Evolutionary conservation across 305 asterid species (phyloP), one percentile per base, ranked within the genome.

Genomic region (Solanum hybrid): DNA sequence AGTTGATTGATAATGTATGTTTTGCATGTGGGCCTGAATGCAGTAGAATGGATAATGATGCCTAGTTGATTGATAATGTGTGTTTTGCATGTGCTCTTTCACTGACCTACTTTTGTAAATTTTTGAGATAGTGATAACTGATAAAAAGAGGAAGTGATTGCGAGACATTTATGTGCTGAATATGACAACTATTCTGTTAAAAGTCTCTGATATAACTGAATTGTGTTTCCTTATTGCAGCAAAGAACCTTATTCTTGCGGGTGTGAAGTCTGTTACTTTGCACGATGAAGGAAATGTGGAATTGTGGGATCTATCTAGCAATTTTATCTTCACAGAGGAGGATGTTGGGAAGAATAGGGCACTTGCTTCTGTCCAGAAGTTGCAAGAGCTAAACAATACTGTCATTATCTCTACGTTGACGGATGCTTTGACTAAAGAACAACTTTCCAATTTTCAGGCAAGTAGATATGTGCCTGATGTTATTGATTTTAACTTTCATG

Each of bases 291-390:
- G 93, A n/a, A 90, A 75, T 51, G 95, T 94, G 89, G 95, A 94
- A 90, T 69, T 94, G 36, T 94, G 96, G 96, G 96, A 94, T 91
- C 89, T 94, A 86, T 92, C 96, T 28, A 90, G 94, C 93, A 93
- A 92, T 89, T 94, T 94, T 90, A 51, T 94, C 87, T 94, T 94
- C 89, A 86, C 95, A 14, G 95, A 94, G 90, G 93, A 92, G 46
- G 96, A 94, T 90, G 82, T 94, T 86, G 96, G 96, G 73, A 94
- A 94, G 92, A 94, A 94, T 67, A 89, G 96, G 90, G 96, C 96
- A 8, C 93, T 93, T 84, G 95, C 94, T 34, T 92, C 95, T 57
- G 89, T 94, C 37, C 93, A 91, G 73, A 94, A 93, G 57, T 77
- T 94, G 92, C 96, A 93, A 90, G 96, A 94, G 88, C 95, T 94